Evolutionary conservation across 768 basidiomycete genomes (phyloP).

Genomic region (Boletus sp.): DNA sequence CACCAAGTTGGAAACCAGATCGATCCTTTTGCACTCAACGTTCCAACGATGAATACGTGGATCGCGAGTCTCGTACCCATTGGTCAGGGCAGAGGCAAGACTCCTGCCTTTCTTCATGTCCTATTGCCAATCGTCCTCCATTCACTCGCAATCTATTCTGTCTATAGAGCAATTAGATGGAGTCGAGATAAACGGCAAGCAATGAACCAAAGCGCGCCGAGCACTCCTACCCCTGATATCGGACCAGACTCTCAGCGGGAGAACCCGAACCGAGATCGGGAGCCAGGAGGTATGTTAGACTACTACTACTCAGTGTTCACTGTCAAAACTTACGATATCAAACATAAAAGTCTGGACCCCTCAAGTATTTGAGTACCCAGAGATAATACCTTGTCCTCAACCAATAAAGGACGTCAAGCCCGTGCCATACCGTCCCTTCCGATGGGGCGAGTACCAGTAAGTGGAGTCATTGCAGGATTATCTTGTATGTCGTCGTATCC

Average conservation of each 20-base stretch:
- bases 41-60: no score
- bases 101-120: neutral
- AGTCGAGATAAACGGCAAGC: neutral
- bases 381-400: conserved; percentile 40
- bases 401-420: conserved; percentile 49
- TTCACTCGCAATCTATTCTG: conserved; percentile 15
- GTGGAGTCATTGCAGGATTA: conserved; percentile 22
- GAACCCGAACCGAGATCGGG: conserved; percentile 20
- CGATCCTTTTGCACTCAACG: no score
- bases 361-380: conserved; percentile 51
- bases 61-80: neutral
- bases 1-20: no score
- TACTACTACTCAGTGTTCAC: neutral
- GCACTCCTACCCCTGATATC: neutral
- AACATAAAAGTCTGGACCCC: conserved; percentile 51
- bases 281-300: conserved; percentile 26
- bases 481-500: neutral
- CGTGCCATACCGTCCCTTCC: conserved; percentile 69
- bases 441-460: conserved; percentile 66
- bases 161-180: conserved; percentile 14
- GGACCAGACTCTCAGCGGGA: neutral
- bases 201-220: neutral
- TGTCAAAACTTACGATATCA: neutral
- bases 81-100: neutral
- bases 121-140: conserved; percentile 14